A percentile compares a stretch with the other conserved stretches of the same genome.
phyloP scores from a whole-genome alignment of 1,284 basidiomycete genomes.

The Ustilago bromivora region DNA sequence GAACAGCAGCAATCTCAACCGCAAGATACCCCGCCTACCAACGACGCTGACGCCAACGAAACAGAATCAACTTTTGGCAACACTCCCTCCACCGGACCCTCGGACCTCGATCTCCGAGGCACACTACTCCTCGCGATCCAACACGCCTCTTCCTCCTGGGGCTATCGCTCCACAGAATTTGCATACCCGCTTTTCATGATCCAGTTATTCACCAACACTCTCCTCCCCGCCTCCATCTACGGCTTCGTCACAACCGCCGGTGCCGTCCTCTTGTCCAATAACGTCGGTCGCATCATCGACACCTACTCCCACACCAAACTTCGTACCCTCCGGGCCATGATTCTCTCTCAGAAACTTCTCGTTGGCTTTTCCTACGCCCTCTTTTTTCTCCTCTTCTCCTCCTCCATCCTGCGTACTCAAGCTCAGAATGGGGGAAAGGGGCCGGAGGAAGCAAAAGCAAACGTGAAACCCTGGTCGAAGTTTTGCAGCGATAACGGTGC shows the following conservation, averaged over 20 bases:
- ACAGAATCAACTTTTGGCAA: conserved; percentile 21
- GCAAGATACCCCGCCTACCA: not conserved
- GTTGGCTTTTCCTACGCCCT: conserved; percentile 71
- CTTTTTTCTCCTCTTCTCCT: conserved; percentile 69
- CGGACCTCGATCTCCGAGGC: conserved; percentile 38
- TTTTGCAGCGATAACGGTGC: conserved; percentile 71
- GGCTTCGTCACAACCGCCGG: conserved; percentile 72
- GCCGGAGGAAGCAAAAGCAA: conserved; percentile 17
- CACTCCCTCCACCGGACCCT: conserved; percentile 17
- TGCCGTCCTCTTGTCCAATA: conserved; percentile 71
- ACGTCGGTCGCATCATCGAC: conserved; percentile 73
- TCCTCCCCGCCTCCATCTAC: conserved; percentile 74
- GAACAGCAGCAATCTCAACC: not conserved
- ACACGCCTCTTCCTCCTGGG: conserved; percentile 71
- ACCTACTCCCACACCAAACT: conserved; percentile 69
- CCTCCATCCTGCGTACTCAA: conserved; percentile 27
- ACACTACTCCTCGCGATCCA: conserved; percentile 54
- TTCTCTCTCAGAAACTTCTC: conserved; percentile 72
- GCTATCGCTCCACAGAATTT: conserved; percentile 72
- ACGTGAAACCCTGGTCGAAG: conserved; percentile 57
- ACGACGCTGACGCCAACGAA: conserved; percentile 4
- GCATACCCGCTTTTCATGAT: conserved; percentile 73
- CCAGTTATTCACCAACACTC: conserved; percentile 72
- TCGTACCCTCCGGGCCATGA: conserved; percentile 71
- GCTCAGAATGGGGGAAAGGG: conserved; percentile 54